phyloP scores from a whole-genome alignment of 1,139 yeast genomes.

The Yamadazyma dendronema region DNA sequence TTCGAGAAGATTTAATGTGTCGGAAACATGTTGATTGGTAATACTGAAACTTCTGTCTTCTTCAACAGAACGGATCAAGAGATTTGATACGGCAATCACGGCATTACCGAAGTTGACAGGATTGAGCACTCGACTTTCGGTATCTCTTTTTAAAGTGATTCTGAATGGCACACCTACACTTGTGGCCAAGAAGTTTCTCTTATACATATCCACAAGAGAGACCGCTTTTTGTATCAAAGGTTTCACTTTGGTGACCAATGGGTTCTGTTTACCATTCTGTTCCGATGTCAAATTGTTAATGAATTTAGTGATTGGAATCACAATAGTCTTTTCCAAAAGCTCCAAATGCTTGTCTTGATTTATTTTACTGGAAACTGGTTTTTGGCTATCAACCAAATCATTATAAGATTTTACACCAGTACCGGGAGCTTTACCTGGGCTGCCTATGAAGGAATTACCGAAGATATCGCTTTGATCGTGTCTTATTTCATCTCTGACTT shows the following conservation, averaged over 20 bases:
- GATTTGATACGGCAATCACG: slow-evolving; percentile 57
- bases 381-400: slow-evolving; percentile 11
- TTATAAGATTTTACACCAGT: slow-evolving; percentile 11
- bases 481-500: slow-evolving; percentile 16
- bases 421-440: slow-evolving; percentile 7
- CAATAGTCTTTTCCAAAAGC: slow-evolving; percentile 5
- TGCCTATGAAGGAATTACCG: slow-evolving; percentile 27
- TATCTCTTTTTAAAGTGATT: slow-evolving; percentile 49
- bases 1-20: slow-evolving; percentile 57
- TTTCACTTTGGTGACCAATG: slow-evolving; percentile 6
- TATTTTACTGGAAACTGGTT: slow-evolving; percentile 1
- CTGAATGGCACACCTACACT: slow-evolving; percentile 48
- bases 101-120: slow-evolving; percentile 64
- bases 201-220: slow-evolving; percentile 13
- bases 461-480: slow-evolving; percentile 25
- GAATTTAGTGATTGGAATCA: slow-evolving; percentile 7
- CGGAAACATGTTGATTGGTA: slow-evolving; percentile 52
- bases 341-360: slow-evolving; percentile 10
- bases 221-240: slow-evolving; percentile 8
- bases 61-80: slow-evolving; percentile 58
- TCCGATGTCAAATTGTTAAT: slow-evolving; percentile 3
- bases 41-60: slow-evolving; percentile 61
- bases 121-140: slow-evolving; percentile 57
- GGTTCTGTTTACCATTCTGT: slow-evolving; percentile 1
- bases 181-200: slow-evolving; percentile 24